Evolutionary conservation across 1,284 basidiomycete species (phyloP).

Genomic region (Ceratobasidium papillatum): DNA sequence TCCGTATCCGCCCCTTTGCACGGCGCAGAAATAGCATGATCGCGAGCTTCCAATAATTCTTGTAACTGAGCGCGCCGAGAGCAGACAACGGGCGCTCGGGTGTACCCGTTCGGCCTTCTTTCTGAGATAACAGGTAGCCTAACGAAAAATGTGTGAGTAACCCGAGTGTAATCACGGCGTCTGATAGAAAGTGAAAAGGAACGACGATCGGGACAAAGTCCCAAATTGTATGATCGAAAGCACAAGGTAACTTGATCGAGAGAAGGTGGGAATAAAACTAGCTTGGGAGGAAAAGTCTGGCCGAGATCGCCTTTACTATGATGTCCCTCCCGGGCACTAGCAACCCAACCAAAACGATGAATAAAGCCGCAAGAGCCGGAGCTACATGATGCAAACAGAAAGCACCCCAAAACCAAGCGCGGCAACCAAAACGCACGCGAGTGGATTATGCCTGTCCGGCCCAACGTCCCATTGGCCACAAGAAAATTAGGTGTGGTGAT

Average conservation of each 20-base stretch:
- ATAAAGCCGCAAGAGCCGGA: not conserved
- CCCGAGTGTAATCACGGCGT: not conserved
- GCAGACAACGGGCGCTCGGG: slow-evolving; percentile 94
- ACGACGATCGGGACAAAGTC: not conserved
- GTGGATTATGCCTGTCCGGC: not conserved
- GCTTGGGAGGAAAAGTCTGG: not conserved
- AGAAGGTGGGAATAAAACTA: slow-evolving; percentile 19
- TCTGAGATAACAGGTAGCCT: slow-evolving; percentile 97
- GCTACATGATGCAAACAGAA: not conserved
- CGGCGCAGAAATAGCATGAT: slow-evolving; percentile 82
- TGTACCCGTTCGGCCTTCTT: slow-evolving; percentile 86
- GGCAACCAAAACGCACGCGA: not conserved
- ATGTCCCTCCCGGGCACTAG: not conserved
- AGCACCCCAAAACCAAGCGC: not conserved
- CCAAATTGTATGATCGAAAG: slow-evolving; percentile 23
- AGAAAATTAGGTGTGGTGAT: not conserved
- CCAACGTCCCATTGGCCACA: slow-evolving; percentile 1
- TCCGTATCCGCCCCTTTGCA: slow-evolving; percentile 65
- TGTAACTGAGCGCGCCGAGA: slow-evolving; percentile 90
- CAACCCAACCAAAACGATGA: not conserved
- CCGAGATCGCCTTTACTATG: not conserved
- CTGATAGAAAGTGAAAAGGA: not conserved
- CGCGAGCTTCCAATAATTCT: slow-evolving; percentile 94
- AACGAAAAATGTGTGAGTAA: slow-evolving; percentile 4
- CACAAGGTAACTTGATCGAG: slow-evolving; percentile 25